phyloP scores from a whole-genome alignment of 2,329 filamentous ascomycete genomes.

The Mollisia scopiformis region DNA sequence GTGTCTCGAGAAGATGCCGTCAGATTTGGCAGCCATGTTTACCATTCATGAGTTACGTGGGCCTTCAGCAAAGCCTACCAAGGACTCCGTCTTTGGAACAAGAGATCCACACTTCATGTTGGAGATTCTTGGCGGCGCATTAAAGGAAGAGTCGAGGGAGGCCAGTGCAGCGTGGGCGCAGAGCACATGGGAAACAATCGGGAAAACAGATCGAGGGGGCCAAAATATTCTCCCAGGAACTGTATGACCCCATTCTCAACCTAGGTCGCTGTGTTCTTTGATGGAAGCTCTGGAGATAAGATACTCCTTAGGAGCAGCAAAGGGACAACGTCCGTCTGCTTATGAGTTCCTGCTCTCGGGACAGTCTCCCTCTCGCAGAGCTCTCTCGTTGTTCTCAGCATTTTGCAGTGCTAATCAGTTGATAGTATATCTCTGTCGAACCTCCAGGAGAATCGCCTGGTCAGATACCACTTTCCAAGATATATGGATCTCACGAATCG shows the following conservation, averaged over 20 bases:
- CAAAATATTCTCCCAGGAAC: slow-evolving; percentile 34
- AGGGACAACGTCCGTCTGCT: no score
- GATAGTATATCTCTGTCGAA: slow-evolving; percentile 40
- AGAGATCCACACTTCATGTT: slow-evolving; percentile 40
- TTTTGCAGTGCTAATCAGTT: no score
- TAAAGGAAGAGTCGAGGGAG: slow-evolving; percentile 27
- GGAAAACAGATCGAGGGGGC: slow-evolving; percentile 27
- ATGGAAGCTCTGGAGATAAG: no score
- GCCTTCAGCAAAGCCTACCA: slow-evolving; percentile 19
- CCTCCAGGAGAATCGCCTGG: slow-evolving; percentile 12
- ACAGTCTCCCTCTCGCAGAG: no score
- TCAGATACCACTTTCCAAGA: slow-evolving; percentile 29
- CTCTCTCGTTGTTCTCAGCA: no score
- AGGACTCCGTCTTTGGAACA: slow-evolving; percentile 36
- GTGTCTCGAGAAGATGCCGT: slow-evolving; percentile 25
- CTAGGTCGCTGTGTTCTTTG: no score
- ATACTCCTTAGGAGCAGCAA: no score
- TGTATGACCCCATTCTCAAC: no score
- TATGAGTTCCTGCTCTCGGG: no score
- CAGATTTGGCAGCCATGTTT: slow-evolving; percentile 33
- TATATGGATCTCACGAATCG: slow-evolving; percentile 36
- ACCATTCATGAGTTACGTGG: slow-evolving; percentile 37
- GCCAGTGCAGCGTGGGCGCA: slow-evolving; percentile 31
- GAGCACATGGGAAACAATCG: slow-evolving; percentile 20
- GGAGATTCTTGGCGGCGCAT: slow-evolving; percentile 38